Conservation (phyloP, 495 filamentous ascomycete species). For the Penicillium soppii region DNA sequence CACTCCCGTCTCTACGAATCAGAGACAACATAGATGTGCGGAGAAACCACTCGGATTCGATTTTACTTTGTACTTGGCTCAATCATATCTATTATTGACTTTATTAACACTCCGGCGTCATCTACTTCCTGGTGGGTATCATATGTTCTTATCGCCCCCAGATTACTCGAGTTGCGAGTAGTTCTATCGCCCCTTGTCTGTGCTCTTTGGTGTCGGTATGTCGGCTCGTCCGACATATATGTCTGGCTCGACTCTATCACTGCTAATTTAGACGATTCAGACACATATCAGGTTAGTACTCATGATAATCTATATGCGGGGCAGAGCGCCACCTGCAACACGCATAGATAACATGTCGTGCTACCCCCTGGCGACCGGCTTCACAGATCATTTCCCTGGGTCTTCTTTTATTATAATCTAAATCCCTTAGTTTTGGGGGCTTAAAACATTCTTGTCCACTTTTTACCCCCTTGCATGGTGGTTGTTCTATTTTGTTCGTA, state of each 20-base stretch:
- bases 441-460: neutral
- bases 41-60: slow-evolving; percentile 5
- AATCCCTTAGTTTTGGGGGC: neutral
- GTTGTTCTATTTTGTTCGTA: neutral
- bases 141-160: neutral
- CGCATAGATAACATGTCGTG: slow-evolving; percentile 18
- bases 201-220: no score
- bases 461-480: neutral
- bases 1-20: slow-evolving; percentile 15
- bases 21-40: slow-evolving; percentile 9
- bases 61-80: neutral
- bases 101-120: neutral
- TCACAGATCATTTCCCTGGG: neutral
- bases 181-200: neutral
- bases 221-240: neutral
- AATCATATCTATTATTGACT: neutral
- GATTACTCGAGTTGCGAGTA: neutral
- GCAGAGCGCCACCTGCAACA: slow-evolving; percentile 1
- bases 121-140: no score
- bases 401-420: neutral
- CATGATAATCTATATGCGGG: slow-evolving; percentile 9
- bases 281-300: neutral
- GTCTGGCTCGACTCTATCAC: neutral
- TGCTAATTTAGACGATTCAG: neutral
- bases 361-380: neutral